Evolutionary conservation across 2,329 filamentous ascomycete species (phyloP), one percentile per base, ranked within the genome.

Genomic region (Monosporascus ibericus): DNA sequence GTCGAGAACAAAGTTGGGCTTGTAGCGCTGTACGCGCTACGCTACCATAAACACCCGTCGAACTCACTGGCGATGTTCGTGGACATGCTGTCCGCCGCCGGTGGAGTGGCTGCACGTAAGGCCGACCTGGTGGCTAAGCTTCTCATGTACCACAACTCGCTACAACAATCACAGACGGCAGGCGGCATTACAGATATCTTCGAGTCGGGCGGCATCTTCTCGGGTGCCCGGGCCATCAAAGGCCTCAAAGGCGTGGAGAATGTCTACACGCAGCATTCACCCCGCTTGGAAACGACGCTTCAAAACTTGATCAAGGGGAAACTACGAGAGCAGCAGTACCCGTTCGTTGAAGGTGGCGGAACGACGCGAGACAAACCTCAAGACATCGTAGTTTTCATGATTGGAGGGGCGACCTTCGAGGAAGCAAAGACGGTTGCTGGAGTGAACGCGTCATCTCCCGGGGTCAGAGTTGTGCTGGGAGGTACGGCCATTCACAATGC

Each of bases 201-300:
- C 63, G 92, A 97, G 64, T 87, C 90, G 0, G 83, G 87, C 0
- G 92, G 90, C 5, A 92, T 99, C 58, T 96, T 99, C 70, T 89
- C 90, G 0, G 89, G 89, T 14, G 91, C 92, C 11, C 81, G 90
- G 39, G 90, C 87, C 64, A 91, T 99, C 70, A 96, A 95, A 65
- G 94, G 94, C 0, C 78, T 99, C 15, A 96, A 97, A 66, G 94
- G 94, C 2, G 94, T 99, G 1, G 95, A 99, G 69, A 99, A 99
- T 63, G 94, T 99, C 27, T 99, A 99, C 69, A 99, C 94, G 0
- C 95, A 99, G 68, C 94, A 99, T 69, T 95, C 90, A 6, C 91
- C 95, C 0, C 80, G 90, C 22, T 72, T 99, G 17, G 92, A 96
- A 68, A 81, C 82, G 24, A 97, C 91, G 0, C 73, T 99, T 18